Conservation (phyloP, 176 grass and related monocot genomes). For the Oryza meyeriana region DNA sequence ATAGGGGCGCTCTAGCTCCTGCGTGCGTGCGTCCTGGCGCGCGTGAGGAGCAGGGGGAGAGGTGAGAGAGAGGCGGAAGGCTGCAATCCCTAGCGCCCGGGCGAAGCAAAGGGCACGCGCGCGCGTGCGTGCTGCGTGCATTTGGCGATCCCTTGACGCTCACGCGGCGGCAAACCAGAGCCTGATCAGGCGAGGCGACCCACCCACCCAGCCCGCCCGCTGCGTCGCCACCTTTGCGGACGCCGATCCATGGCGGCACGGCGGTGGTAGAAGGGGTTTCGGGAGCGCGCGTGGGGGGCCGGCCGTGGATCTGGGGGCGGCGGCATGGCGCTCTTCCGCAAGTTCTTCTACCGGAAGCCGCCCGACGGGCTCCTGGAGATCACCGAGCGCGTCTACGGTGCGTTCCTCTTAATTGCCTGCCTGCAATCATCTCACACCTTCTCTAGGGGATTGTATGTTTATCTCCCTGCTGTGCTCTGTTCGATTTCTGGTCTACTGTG, state of each 20-base stretch:
- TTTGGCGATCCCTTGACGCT: too few species aligned
- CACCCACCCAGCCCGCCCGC: too few species aligned
- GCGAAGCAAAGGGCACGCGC: too few species aligned
- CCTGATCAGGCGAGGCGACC: too few species aligned
- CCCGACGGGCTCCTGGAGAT: conserved; percentile 97
- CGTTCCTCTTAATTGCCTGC: conserved; percentile 5
- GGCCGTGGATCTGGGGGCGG: conserved; percentile 33
- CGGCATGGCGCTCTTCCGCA: conserved; percentile 88
- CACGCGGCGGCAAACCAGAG: conserved; percentile 34
- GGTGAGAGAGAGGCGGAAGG: too few species aligned
- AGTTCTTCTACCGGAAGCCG: conserved; percentile 98
- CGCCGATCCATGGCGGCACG: conserved; percentile 3
- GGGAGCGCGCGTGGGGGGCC: not conserved
- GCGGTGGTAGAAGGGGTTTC: not conserved
- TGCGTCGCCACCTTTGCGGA: not conserved
- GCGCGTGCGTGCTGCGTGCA: too few species aligned
- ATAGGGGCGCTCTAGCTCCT: too few species aligned
- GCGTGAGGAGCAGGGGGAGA: too few species aligned
- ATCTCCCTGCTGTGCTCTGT: too few species aligned
- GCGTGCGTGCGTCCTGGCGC: too few species aligned
- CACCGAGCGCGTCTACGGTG: conserved; percentile 93
- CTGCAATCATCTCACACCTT: not conserved
- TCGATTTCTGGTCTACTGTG: too few species aligned
- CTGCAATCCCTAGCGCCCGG: too few species aligned
- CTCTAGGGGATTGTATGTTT: not conserved